phyloP scores from a whole-genome alignment of 1,284 basidiomycete species.

The Cryptococcus sp. region DNA sequence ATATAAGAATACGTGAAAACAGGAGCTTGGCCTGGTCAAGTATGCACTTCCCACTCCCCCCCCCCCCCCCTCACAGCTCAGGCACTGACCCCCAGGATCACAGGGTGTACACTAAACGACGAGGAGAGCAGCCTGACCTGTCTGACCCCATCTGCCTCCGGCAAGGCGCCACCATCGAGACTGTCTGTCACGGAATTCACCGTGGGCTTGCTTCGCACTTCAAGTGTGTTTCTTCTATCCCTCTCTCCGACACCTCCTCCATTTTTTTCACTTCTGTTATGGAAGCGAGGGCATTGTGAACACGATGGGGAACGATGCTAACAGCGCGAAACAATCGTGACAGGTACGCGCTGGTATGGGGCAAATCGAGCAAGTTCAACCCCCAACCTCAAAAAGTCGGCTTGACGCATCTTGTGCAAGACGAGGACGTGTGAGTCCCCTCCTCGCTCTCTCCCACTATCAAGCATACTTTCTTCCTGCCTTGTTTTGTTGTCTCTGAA shows the following conservation, averaged over 20 bases:
- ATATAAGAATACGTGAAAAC: background rate
- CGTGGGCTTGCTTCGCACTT: constrained; percentile 84
- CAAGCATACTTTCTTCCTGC: no score
- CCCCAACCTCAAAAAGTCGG: constrained; percentile 93
- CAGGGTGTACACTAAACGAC: constrained; percentile 87
- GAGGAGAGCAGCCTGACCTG: constrained; percentile 88
- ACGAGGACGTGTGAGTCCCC: constrained; percentile 84
- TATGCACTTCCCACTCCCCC: constrained; percentile 15
- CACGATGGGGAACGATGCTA: background rate
- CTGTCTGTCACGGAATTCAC: constrained; percentile 89
- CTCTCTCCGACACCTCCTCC: background rate
- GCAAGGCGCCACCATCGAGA: constrained; percentile 89
- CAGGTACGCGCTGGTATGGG: constrained; percentile 86
- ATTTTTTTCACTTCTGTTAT: no score
- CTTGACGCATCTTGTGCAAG: constrained; percentile 77
- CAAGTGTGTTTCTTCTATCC: constrained; percentile 47
- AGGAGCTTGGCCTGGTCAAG: constrained; percentile 75
- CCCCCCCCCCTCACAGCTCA: background rate
- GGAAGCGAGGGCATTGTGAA: no score
- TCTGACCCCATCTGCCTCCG: constrained; percentile 89
- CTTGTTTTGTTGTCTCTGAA: no score
- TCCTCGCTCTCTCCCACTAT: background rate
- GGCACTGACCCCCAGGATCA: constrained; percentile 1
- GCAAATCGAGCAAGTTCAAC: constrained; percentile 82
- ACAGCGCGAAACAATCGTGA: background rate